Evolutionary conservation across 2,329 filamentous ascomycete genomes (phyloP).

Genomic region (Parastagonospora avenae): DNA sequence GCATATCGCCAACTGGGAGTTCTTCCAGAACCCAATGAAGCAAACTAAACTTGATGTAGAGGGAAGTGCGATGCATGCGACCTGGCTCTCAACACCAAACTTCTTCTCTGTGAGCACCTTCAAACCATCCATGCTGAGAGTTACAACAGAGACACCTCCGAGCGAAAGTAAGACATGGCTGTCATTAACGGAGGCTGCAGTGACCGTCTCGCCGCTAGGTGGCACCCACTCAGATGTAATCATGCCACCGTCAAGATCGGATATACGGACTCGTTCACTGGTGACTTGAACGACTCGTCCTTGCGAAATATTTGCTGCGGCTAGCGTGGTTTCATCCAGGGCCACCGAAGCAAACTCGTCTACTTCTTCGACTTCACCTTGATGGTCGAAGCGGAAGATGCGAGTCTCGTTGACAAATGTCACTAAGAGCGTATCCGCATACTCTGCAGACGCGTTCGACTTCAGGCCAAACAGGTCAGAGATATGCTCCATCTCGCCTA

Average conservation of each 20-base stretch:
- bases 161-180: slow-evolving; percentile 74
- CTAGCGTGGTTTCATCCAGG: slow-evolving; percentile 73
- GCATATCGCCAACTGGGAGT: slow-evolving; percentile 78
- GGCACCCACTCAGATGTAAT: slow-evolving; percentile 65
- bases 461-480: slow-evolving; percentile 74
- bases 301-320: slow-evolving; percentile 68
- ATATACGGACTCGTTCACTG: slow-evolving; percentile 63
- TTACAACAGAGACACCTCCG: slow-evolving; percentile 73
- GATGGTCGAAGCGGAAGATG: slow-evolving; percentile 74
- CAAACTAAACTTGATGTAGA: slow-evolving; percentile 67
- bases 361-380: slow-evolving; percentile 85
- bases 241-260: slow-evolving; percentile 62
- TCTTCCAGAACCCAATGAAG: slow-evolving; percentile 85
- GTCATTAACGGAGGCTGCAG: slow-evolving; percentile 76
- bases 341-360: slow-evolving; percentile 74
- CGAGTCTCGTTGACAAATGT: slow-evolving; percentile 85
- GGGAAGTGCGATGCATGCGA: slow-evolving; percentile 83
- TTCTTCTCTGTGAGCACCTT: slow-evolving; percentile 63
- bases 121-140: slow-evolving; percentile 68
- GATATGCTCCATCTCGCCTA: slow-evolving; percentile 78
- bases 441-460: slow-evolving; percentile 55
- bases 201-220: slow-evolving; percentile 63
- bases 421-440: slow-evolving; percentile 74
- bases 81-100: slow-evolving; percentile 71
- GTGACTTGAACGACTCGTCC: slow-evolving; percentile 79